phyloP scores from a whole-genome alignment of 169 alveolate species.

The Babesia divergens region DNA sequence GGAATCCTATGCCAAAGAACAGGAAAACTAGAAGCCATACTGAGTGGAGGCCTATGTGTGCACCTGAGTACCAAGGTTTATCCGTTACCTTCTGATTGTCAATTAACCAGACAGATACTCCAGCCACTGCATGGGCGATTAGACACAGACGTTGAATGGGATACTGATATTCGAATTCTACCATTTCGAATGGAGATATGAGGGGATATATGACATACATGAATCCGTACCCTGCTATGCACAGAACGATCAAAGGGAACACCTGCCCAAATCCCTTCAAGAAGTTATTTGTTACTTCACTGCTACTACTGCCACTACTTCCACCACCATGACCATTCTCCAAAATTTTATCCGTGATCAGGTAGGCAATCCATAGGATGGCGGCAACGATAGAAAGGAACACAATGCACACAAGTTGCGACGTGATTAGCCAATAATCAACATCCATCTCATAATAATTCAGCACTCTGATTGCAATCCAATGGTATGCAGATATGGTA shows the following conservation, averaged over 20 bases:
- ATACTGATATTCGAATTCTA: not conserved
- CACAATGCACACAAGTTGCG: not conserved
- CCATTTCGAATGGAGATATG: slow-evolving; percentile 36
- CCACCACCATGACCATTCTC: not conserved
- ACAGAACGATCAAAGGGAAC: not conserved
- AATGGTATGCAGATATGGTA: not conserved
- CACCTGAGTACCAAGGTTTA: not conserved
- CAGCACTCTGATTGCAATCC: not conserved
- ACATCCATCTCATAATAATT: not conserved
- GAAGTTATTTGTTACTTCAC: not conserved
- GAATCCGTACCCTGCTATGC: slow-evolving; percentile 15
- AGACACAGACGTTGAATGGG: slow-evolving; percentile 14
- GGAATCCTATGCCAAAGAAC: not conserved
- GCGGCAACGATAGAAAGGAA: not conserved
- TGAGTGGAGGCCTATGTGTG: not conserved
- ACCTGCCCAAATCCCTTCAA: not conserved
- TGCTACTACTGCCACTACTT: not conserved
- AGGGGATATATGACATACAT: slow-evolving; percentile 28
- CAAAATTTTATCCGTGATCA: not conserved
- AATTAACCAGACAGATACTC: not conserved
- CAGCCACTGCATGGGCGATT: not conserved
- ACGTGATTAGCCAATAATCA: slow-evolving; percentile 4
- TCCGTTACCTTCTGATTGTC: not conserved
- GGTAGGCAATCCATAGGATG: not conserved
- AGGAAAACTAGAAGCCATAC: slow-evolving; percentile 1